Conservation (phyloP, 768 basidiomycete genomes). For the Macrolepiota albuminosa region DNA sequence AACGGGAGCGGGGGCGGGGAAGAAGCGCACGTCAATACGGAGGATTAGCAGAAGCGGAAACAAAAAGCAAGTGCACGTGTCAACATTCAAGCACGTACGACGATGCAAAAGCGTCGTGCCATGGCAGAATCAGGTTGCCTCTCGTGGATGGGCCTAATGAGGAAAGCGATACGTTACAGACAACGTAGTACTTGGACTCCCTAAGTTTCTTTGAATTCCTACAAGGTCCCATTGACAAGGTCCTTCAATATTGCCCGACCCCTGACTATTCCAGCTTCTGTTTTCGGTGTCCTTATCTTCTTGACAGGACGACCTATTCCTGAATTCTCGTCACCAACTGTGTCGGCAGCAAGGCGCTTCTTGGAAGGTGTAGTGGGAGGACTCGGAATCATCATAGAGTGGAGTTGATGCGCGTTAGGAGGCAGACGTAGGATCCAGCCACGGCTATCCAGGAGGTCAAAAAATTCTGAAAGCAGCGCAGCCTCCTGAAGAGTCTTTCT, state of each 20-base stretch:
- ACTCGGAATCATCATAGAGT: slow-evolving; percentile 26
- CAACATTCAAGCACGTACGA: too few relatives aligned
- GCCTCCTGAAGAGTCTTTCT: slow-evolving; percentile 64
- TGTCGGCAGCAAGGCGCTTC: slow-evolving; percentile 25
- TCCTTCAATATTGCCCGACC: slow-evolving; percentile 60
- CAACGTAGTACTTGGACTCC: too few relatives aligned
- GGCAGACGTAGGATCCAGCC: slow-evolving; percentile 69
- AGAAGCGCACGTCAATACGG: too few relatives aligned
- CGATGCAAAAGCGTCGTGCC: too few relatives aligned
- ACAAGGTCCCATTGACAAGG: slow-evolving; percentile 21
- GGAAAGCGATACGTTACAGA: too few relatives aligned
- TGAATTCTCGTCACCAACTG: slow-evolving; percentile 5
- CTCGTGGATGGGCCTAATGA: too few relatives aligned
- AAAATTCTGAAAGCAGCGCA: slow-evolving; percentile 67
- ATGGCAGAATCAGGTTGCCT: too few relatives aligned
- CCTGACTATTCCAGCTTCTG: slow-evolving; percentile 41
- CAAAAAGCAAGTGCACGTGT: too few relatives aligned
- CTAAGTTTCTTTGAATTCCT: not conserved
- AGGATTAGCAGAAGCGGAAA: too few relatives aligned
- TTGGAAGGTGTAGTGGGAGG: slow-evolving; percentile 6
- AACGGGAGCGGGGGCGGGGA: too few relatives aligned
- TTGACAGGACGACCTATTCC: slow-evolving; percentile 25
- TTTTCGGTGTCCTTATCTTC: slow-evolving; percentile 24
- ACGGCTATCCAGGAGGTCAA: slow-evolving; percentile 65
- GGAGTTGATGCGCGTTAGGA: slow-evolving; percentile 46